These are phyloP conservation scores for Gossypium ekmanianum DNA, from an alignment of 345 rosid genomes.

Conservation along the genomic window DNA sequence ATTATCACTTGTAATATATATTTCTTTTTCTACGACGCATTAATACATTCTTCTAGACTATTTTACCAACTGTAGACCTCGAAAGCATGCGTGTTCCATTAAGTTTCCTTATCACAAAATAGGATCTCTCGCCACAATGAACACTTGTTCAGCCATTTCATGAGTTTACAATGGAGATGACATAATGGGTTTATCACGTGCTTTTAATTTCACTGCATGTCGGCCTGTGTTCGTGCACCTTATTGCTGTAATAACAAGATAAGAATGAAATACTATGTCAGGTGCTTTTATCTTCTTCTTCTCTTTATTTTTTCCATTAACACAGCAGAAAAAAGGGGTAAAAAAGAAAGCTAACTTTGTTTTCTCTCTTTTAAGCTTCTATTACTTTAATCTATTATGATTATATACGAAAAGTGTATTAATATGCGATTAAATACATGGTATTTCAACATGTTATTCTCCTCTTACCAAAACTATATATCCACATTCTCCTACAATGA, in stretches of 20 bases:
- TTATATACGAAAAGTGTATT: background rate
- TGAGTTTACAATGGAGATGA: background rate
- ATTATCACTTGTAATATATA: background rate
- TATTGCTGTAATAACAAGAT: background rate
- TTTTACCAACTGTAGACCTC: background rate
- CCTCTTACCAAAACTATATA: too few relatives aligned
- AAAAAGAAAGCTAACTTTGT: background rate
- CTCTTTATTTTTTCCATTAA: background rate
- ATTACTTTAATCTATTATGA: constrained; percentile 18
- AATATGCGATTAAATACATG: too few relatives aligned
- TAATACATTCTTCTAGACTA: background rate
- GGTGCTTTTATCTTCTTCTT: background rate
- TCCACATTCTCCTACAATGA: too few relatives aligned
- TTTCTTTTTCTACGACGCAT: background rate
- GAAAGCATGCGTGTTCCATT: background rate
- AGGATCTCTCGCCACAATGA: background rate
- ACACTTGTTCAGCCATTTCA: background rate
- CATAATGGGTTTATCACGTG: background rate
- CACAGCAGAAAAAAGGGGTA: background rate
- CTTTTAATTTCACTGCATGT: too few relatives aligned
- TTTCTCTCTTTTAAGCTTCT: constrained; percentile 7
- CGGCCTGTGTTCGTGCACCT: too few relatives aligned
- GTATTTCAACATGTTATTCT: too few relatives aligned
- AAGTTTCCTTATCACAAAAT: background rate
- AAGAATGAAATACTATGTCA: background rate